phyloP scores from a whole-genome alignment of 2,329 filamentous ascomycete species.

The Aspergillus sp. region DNA sequence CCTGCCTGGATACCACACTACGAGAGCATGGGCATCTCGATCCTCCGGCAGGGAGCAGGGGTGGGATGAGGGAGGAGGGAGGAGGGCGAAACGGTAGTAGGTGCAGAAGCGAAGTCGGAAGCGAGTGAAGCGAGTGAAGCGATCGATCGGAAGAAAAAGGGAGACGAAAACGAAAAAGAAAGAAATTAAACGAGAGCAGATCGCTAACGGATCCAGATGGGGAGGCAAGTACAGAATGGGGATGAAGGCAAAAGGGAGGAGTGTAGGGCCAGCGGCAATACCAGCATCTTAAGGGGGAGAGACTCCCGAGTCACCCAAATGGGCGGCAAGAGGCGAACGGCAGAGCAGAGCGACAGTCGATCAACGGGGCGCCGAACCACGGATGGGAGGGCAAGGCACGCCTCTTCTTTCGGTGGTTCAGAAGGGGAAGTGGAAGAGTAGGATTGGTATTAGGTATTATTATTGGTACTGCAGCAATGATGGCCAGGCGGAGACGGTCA shows the following conservation, averaged over 20 bases:
- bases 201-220: slow-evolving; percentile 1
- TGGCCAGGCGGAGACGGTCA: slow-evolving; percentile 6
- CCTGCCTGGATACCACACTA: slow-evolving; percentile 11
- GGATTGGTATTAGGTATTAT: too few species aligned
- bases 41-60: slow-evolving; percentile 4
- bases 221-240: slow-evolving; percentile 4
- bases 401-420: slow-evolving; percentile 1
- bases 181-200: slow-evolving; percentile 1
- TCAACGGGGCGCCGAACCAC: slow-evolving; percentile 6
- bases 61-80: slow-evolving; percentile 2
- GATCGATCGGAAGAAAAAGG: slow-evolving; percentile 1
- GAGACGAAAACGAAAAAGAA: slow-evolving; percentile 3
- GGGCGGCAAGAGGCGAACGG: neutral
- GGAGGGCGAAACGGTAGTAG: slow-evolving; percentile 1
- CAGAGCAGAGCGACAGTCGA: slow-evolving; percentile 4
- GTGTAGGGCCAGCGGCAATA: neutral
- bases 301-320: neutral
- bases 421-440: neutral
- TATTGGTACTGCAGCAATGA: slow-evolving; percentile 1
- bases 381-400: slow-evolving; percentile 3
- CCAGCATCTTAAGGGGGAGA: neutral
- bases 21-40: slow-evolving; percentile 17
- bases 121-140: neutral
- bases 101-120: neutral
- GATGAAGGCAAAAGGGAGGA: slow-evolving; percentile 4